Evolutionary conservation across 2,329 filamentous ascomycete species (phyloP), one percentile per base, ranked within the genome.

Genomic region (Cryphonectria naterciae): DNA sequence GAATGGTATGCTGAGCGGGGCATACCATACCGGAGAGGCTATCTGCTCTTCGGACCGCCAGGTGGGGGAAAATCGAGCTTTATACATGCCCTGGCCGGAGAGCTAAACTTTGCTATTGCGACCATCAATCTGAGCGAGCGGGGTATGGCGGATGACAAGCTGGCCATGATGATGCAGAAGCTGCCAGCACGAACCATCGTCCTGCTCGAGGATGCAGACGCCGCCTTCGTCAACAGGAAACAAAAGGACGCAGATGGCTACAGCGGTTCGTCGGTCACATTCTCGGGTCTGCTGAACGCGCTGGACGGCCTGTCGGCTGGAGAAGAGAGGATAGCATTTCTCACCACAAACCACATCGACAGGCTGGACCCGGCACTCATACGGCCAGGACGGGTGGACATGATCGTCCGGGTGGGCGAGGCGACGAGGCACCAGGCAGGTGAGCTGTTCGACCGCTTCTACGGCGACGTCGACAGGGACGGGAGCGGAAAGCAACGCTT

Each of bases 21-120:
- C 2, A 97, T 98, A 74, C 95, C 95, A 0, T 98, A 98, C 77
- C 89, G 95, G 25, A 86, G 95, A 70, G 95, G 95, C 0, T 98
- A 98, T 78, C 86, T 98, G 10, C 86, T 98, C 0, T 94, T 96
- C 77, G 95, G 95, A 0, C 94, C 95, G 4, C 95, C 95, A 0
- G 95, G 95, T 0, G 97, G 92, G 58, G 97, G 94, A 49, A 98
- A 97, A 84, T 98, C 92, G 72, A 97, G 94, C 0, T 98, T 99
- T 76, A 98, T 99, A 73, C 94, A 98, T 80, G 95, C 96, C 0
- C 83, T 99, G 58, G 96, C 96, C 0, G 95, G 94, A n/a, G 91
- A 96, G 77, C 82, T 98, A 70, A 93, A 97, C 79, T 97, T 95
- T 80, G 93, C 93, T 76, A 96, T 98, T 75, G 94, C 95, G 67